Evolutionary conservation across 169 alveolate species (phyloP).

Genomic region (Eimeria sp.): DNA sequence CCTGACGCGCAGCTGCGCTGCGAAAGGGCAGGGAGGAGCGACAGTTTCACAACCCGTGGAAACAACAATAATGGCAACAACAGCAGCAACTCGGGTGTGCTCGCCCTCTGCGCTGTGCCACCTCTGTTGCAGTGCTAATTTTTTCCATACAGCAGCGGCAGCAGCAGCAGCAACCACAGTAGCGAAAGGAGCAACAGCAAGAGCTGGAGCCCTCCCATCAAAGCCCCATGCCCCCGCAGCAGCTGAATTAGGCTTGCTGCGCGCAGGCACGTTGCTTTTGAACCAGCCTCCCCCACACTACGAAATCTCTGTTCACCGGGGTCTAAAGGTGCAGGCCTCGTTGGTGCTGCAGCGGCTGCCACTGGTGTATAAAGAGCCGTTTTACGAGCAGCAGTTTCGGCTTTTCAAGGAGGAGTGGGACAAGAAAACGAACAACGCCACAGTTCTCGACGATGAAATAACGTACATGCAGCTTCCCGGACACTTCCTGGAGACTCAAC

Average conservation of each 20-base stretch:
- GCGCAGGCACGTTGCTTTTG: constrained; percentile 62
- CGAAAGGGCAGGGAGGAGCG: not conserved
- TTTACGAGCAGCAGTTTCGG: constrained; percentile 72
- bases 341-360: constrained; percentile 84
- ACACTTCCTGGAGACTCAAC: constrained; percentile 78
- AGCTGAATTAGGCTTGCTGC: constrained; percentile 30
- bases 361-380: constrained; percentile 79
- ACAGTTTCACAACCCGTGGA: not conserved
- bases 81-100: not conserved
- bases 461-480: constrained; percentile 81
- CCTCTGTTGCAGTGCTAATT: not conserved
- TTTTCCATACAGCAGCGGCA: not conserved
- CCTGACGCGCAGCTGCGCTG: not conserved
- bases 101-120: not conserved
- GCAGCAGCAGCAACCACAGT: not conserved
- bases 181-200: constrained; percentile 14
- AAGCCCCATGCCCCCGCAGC: constrained; percentile 18
- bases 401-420: constrained; percentile 71
- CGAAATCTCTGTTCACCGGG: constrained; percentile 70
- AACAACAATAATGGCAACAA: not conserved
- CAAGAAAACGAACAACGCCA: constrained; percentile 42
- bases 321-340: constrained; percentile 76
- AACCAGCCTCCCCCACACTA: constrained; percentile 71
- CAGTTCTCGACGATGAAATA: constrained; percentile 71
- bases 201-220: not conserved